These are phyloP conservation scores for Chytriomyces confervae DNA, from an alignment of 192 early-diverging fungal genomes.

Conservation along the genomic window DNA sequence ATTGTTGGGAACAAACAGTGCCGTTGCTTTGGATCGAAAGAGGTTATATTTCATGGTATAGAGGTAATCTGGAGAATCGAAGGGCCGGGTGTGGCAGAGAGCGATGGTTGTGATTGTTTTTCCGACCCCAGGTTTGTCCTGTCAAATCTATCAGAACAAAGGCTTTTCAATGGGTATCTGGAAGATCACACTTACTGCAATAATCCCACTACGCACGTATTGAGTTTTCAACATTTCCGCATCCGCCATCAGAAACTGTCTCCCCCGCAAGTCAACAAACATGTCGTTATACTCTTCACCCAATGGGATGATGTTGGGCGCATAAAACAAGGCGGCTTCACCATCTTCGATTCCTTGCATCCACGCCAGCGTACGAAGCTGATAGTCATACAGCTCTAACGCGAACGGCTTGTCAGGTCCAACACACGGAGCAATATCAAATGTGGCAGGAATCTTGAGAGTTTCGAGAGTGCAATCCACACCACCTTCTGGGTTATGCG, in stretches of 20 bases:
- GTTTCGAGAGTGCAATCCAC: not conserved
- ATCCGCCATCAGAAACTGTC: not conserved
- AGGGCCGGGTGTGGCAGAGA: slow-evolving; percentile 22
- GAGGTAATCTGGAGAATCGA: slow-evolving; percentile 9
- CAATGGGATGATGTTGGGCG: not conserved
- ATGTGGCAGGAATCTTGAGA: slow-evolving; percentile 27
- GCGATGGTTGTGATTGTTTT: slow-evolving; percentile 26
- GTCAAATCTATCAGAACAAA: not conserved
- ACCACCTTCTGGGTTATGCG: not conserved
- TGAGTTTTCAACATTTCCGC: not conserved
- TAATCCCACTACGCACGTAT: slow-evolving; percentile 2
- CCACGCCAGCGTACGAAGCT: slow-evolving; percentile 9
- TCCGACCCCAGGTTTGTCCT: slow-evolving; percentile 32
- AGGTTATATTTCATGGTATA: not conserved
- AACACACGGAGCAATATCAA: slow-evolving; percentile 20
- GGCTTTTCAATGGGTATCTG: no score
- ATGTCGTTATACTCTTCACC: slow-evolving; percentile 5
- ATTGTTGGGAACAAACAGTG: not conserved
- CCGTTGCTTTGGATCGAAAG: not conserved
- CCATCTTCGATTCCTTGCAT: slow-evolving; percentile 27
- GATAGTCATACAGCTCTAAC: slow-evolving; percentile 12
- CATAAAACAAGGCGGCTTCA: not conserved
- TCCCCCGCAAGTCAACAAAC: not conserved
- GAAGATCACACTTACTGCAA: not conserved
- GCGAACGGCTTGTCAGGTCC: slow-evolving; percentile 12